Percentiles rank a stretch among this genome's conserved stretches.
phyloP scores from a whole-genome alignment of 2,329 filamentous ascomycete genomes.

The Aschersonia sp. region DNA sequence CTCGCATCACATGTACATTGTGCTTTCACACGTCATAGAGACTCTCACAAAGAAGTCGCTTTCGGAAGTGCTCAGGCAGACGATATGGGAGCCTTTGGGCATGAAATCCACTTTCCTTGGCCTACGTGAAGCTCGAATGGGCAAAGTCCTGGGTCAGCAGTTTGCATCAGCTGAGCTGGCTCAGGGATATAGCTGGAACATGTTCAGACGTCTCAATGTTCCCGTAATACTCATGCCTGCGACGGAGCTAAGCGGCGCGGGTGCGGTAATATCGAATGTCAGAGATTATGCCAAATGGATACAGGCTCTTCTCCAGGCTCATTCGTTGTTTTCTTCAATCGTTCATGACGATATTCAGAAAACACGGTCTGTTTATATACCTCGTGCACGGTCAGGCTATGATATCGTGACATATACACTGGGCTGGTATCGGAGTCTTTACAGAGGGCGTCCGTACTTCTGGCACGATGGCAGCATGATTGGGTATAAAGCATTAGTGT shows the following conservation, averaged over 20 bases:
- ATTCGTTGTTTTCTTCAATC: neutral
- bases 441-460: slow-evolving; percentile 13
- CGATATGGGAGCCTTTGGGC: slow-evolving; percentile 28
- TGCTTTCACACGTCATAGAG: slow-evolving; percentile 28
- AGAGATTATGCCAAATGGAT: neutral
- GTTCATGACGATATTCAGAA: neutral
- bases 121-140: slow-evolving; percentile 7
- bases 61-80: slow-evolving; percentile 22
- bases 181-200: neutral
- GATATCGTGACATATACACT: slow-evolving; percentile 13
- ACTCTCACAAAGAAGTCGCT: slow-evolving; percentile 21
- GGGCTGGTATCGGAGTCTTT: slow-evolving; percentile 14
- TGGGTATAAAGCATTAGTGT: slow-evolving; percentile 13
- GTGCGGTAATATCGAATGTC: neutral
- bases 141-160: neutral
- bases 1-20: slow-evolving; percentile 33
- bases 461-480: slow-evolving; percentile 15
- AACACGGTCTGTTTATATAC: neutral
- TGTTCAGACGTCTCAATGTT: neutral
- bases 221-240: neutral
- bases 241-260: neutral
- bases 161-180: slow-evolving; percentile 4
- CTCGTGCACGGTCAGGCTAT: neutral
- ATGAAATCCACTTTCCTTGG: slow-evolving; percentile 28
- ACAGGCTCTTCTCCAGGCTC: neutral